Evolutionary conservation across 805 yeast genomes (phyloP).

Genomic region (Saturnispora dispora): DNA sequence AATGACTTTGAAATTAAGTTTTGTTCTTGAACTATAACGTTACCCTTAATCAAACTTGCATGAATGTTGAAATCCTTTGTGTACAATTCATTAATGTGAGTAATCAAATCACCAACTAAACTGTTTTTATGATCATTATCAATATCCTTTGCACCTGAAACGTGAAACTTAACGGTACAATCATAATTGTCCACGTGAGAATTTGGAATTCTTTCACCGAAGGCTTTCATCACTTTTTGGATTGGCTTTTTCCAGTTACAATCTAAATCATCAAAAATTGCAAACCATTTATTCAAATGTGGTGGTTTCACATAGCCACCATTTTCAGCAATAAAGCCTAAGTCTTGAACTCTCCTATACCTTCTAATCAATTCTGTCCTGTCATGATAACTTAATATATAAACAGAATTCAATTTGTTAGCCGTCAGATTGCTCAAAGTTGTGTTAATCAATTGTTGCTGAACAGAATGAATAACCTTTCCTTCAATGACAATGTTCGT

Average conservation of each 20-base stretch:
- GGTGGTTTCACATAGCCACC: slow-evolving; percentile 69
- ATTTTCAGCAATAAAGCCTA: slow-evolving; percentile 85
- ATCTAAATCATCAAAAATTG: slow-evolving; percentile 43
- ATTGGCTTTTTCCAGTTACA: slow-evolving; percentile 55
- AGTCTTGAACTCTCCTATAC: slow-evolving; percentile 54
- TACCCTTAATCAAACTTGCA: slow-evolving; percentile 63
- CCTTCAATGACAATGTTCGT: slow-evolving; percentile 27
- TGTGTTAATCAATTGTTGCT: slow-evolving; percentile 48
- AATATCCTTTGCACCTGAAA: slow-evolving; percentile 55
- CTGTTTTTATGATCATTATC: slow-evolving; percentile 54
- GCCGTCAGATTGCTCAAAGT: slow-evolving; percentile 50
- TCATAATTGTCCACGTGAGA: slow-evolving; percentile 65
- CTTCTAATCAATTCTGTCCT: slow-evolving; percentile 56
- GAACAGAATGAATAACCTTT: slow-evolving; percentile 39
- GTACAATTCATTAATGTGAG: slow-evolving; percentile 73
- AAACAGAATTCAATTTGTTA: slow-evolving; percentile 58
- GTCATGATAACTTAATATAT: slow-evolving; percentile 58
- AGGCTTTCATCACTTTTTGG: slow-evolving; percentile 43
- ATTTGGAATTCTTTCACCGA: slow-evolving; percentile 74
- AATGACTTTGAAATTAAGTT: slow-evolving; percentile 51
- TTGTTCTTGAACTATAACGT: slow-evolving; percentile 62
- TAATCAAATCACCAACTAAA: slow-evolving; percentile 74
- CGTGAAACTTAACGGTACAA: slow-evolving; percentile 66
- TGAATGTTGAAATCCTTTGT: slow-evolving; percentile 52
- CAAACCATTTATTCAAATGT: slow-evolving; percentile 47